A percentile compares a stretch with the other conserved stretches of the same genome.
phyloP scores from a whole-genome alignment of 345 rosid species.

The Populus euphratica region DNA sequence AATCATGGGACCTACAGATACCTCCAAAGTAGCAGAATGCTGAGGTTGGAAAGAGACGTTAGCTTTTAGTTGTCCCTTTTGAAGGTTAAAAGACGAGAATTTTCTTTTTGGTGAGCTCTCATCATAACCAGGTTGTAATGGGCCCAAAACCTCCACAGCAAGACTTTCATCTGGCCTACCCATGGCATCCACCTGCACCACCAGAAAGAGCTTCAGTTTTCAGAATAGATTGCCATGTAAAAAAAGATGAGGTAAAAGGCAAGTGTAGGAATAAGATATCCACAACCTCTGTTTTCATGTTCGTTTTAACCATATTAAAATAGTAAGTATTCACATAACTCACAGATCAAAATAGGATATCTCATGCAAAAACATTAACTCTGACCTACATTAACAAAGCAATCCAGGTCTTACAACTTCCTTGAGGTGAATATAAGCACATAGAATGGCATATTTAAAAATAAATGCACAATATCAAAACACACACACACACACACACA shows the following conservation, averaged over 20 bases:
- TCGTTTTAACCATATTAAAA: background rate
- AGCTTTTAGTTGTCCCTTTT: conserved; percentile 89
- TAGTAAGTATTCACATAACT: background rate
- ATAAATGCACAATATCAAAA: background rate
- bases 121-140: conserved; percentile 47
- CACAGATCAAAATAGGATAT: background rate
- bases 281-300: background rate
- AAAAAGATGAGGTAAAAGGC: conserved; percentile 4
- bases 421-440: background rate
- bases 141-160: conserved; percentile 67
- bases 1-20: conserved; percentile 24
- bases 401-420: conserved; percentile 4
- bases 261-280: background rate
- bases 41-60: conserved; percentile 64
- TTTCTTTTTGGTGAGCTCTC: conserved; percentile 68
- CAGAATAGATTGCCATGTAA: conserved; percentile 10
- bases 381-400: background rate
- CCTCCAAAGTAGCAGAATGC: conserved; percentile 90
- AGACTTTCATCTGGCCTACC: conserved; percentile 97
- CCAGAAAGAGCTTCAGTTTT: conserved; percentile 20
- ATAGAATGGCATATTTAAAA: background rate
- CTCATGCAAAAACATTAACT: background rate
- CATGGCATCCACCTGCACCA: conserved; percentile 70
- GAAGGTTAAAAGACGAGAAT: conserved; percentile 69
- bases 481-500: too few relatives aligned